Evolutionary conservation across 2,329 filamentous ascomycete genomes (phyloP), one percentile per base, ranked within the genome.

Genomic region (Ascochyta fabae): DNA sequence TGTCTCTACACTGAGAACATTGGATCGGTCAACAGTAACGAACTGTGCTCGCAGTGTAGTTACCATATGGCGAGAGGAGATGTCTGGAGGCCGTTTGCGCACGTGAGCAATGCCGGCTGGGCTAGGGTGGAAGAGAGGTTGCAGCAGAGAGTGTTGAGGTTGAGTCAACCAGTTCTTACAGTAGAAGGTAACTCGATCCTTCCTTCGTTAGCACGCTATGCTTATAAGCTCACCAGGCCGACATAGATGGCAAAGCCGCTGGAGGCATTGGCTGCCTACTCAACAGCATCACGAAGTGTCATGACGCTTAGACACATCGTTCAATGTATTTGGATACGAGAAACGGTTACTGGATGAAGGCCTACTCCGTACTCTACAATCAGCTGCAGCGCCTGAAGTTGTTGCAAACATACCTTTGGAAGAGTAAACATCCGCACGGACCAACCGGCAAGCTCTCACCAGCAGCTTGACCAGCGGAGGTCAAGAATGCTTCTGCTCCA

Each of bases 1-100:
- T 73, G 69, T 55, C 49, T 58, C 4, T 66, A 71, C 36, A 40
- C 60, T 4, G 64, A 69, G 43, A 62, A 52, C 35, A 60, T 70
- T n/a, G 66, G 68, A 3, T 59, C 66, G 3, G 47, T 55, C 13
- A 69, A 68, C 43, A 67, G 65, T 26, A 60, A 49, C 22, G 62
- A 65, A 6, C 22, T 31, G 0, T 71, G 68, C 41, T 39, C 38
- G 8, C 53, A 58, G 6, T 73, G 69, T 53, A 64, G 47, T 16
- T 62, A 58, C 41, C 59, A 60, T 7, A 24, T 50, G 40, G 48
- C 58, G 4, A 34, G 22, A 31, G 64, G 64, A 34, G 26, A 48
- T 23, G 53, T 44, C 24, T 68, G 61, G 61, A 61, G 53, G 40
- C 64, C 64, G 5, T 67, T 71, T 29, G 58, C 61, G 23, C 27